These are phyloP conservation scores for Linnemannia exigua DNA, from an alignment of 192 early-diverging fungal species.

Conservation along the genomic window DNA sequence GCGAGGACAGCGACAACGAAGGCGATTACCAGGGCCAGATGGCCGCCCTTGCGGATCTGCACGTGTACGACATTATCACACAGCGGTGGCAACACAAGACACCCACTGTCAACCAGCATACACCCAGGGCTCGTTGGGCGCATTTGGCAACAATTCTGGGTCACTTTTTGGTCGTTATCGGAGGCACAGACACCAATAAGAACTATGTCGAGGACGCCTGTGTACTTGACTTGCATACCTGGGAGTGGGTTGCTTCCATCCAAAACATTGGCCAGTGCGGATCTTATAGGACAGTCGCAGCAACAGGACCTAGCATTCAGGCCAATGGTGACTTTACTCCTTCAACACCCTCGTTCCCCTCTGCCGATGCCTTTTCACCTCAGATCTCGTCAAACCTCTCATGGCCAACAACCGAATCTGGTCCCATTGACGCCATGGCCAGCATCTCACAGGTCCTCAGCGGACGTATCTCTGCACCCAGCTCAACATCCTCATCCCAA, in stretches of 20 bases:
- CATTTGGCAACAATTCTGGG: constrained; percentile 45
- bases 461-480: constrained; percentile 46
- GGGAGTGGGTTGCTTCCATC: constrained; percentile 56
- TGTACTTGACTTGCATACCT: constrained; percentile 45
- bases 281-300: constrained; percentile 47
- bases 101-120: constrained; percentile 35
- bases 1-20: constrained; percentile 50
- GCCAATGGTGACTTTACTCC: constrained; percentile 15
- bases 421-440: constrained; percentile 45
- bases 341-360: constrained; percentile 45
- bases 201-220: constrained; percentile 51
- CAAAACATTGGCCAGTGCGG: constrained; percentile 51
- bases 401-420: constrained; percentile 29
- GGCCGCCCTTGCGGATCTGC: constrained; percentile 42
- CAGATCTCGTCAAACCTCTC: constrained; percentile 43
- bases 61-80: constrained; percentile 47
- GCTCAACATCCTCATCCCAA: constrained; percentile 31
- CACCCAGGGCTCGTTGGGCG: constrained; percentile 51
- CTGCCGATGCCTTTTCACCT: constrained; percentile 21
- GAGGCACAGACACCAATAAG: constrained; percentile 48
- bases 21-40: constrained; percentile 10
- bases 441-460: constrained; percentile 44
- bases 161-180: constrained; percentile 48
- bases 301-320: constrained; percentile 36
- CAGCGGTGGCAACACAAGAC: constrained; percentile 47